phyloP scores from a whole-genome alignment of 83 land plant species.

The Picea engelmannii region DNA sequence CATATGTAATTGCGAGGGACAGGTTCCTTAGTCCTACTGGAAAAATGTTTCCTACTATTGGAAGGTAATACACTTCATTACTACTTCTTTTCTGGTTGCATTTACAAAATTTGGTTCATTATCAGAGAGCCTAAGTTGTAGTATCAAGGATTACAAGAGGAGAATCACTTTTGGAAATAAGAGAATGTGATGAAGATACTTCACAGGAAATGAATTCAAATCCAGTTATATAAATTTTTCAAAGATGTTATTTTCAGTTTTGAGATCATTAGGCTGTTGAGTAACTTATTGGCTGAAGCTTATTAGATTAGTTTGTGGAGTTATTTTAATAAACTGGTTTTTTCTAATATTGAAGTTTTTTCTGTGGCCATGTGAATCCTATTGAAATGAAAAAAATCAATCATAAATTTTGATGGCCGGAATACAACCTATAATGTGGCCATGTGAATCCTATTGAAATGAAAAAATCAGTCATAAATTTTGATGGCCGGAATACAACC shows the following conservation, averaged over 20 bases:
- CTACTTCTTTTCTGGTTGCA: background rate
- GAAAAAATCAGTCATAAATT: background rate
- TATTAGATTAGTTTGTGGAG: background rate
- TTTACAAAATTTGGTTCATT: background rate
- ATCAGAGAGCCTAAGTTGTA: background rate
- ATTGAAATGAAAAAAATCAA: background rate
- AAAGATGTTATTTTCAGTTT: background rate
- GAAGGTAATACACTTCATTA: constrained; percentile 51
- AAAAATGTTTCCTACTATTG: constrained; percentile 91
- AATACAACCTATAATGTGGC: background rate
- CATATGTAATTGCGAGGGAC: constrained; percentile 96
- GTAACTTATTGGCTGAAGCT: background rate
- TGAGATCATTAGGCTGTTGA: background rate
- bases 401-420: background rate
- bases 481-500: background rate
- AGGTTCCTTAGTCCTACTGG: constrained; percentile 80
- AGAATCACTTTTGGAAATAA: background rate
- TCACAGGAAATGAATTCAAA: background rate
- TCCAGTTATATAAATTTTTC: background rate
- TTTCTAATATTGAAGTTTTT: too few relatives aligned
- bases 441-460: too few relatives aligned
- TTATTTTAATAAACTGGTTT: background rate
- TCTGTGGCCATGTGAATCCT: too few relatives aligned
- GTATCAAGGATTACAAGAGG: background rate
- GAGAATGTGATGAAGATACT: background rate